Percentiles rank a stretch among this genome's conserved stretches.
These are phyloP conservation scores for Hortiboletus rubellus DNA, from an alignment of 1,284 basidiomycete species.

Conservation along the genomic window DNA sequence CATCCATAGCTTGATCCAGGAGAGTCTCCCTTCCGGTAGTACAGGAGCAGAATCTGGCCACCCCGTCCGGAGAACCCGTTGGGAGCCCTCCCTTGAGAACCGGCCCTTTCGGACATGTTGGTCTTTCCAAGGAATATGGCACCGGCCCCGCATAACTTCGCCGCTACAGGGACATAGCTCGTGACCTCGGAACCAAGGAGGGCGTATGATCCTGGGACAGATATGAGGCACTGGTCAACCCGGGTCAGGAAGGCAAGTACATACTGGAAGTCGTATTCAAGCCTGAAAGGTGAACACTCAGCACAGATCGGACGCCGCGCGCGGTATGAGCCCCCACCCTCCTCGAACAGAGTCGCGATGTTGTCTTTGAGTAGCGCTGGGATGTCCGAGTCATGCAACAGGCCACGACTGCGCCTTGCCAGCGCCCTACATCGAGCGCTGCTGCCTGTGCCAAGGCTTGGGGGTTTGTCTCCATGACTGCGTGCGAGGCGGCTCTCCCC, in stretches of 20 bases:
- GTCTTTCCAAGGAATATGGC: conserved; percentile 56
- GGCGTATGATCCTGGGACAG: conserved; percentile 49
- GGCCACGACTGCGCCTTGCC: conserved; percentile 44
- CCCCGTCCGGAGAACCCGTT: conserved; percentile 53
- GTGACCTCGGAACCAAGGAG: conserved; percentile 60
- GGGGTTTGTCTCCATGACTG: conserved; percentile 65
- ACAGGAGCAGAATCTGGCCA: conserved; percentile 51
- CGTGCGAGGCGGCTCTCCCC: conserved; percentile 49
- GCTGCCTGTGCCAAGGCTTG: conserved; percentile 56
- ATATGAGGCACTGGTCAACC: neutral
- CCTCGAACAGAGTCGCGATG: conserved; percentile 33
- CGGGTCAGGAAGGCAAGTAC: neutral
- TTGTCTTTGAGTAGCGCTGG: conserved; percentile 54
- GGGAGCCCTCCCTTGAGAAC: conserved; percentile 46
- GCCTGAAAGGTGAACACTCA: conserved; percentile 38
- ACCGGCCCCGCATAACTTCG: conserved; percentile 55
- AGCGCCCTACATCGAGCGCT: conserved; percentile 55
- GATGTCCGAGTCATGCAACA: conserved; percentile 58
- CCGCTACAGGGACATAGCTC: conserved; percentile 60
- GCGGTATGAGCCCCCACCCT: conserved; percentile 46
- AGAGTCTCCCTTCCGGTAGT: conserved; percentile 50
- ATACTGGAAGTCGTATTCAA: conserved; percentile 61
- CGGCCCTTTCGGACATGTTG: conserved; percentile 52
- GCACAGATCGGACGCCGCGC: conserved; percentile 21
- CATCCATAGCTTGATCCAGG: conserved; percentile 55